Conservation (phyloP, 2,329 filamentous ascomycete genomes). For the Chrysosporium keratinophilum region DNA sequence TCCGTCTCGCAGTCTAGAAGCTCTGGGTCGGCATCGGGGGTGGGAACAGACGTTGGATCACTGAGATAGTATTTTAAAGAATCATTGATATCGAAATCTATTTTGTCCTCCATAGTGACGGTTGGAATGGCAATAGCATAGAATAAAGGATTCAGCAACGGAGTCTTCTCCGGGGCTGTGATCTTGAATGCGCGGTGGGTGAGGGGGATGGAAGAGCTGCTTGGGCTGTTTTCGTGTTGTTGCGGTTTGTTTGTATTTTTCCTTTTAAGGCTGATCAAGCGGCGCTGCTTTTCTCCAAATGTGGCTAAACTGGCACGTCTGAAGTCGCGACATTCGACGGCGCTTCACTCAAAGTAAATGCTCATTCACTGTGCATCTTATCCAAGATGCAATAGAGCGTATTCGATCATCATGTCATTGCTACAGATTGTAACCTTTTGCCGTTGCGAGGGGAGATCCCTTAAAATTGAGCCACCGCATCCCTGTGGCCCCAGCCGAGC, state of each 20-base stretch:
- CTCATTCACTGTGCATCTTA: too few species aligned
- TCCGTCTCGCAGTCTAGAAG: constrained; percentile 90
- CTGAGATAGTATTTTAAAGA: constrained; percentile 95
- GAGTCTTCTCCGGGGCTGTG: not conserved
- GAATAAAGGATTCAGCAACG: not conserved
- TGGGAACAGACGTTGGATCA: constrained; percentile 72
- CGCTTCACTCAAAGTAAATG: too few species aligned
- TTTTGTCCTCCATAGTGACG: constrained; percentile 46
- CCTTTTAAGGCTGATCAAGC: constrained; percentile 18
- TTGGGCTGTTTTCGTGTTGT: not conserved
- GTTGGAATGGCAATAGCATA: not conserved
- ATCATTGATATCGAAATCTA: constrained; percentile 91
- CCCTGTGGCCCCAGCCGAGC: too few species aligned
- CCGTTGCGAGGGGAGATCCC: too few species aligned
- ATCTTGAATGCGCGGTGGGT: not conserved
- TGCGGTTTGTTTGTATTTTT: constrained; percentile 25
- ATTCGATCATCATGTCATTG: too few species aligned
- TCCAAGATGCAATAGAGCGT: too few species aligned
- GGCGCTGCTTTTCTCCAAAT: constrained; percentile 7
- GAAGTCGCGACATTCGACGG: too few species aligned
- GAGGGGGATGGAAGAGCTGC: not conserved
- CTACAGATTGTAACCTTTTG: too few species aligned
- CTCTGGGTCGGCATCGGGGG: constrained; percentile 71
- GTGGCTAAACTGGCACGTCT: constrained; percentile 1
- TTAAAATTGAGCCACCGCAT: too few species aligned